Conservation (phyloP, 495 filamentous ascomycete species). For the Penicillium silybi region DNA sequence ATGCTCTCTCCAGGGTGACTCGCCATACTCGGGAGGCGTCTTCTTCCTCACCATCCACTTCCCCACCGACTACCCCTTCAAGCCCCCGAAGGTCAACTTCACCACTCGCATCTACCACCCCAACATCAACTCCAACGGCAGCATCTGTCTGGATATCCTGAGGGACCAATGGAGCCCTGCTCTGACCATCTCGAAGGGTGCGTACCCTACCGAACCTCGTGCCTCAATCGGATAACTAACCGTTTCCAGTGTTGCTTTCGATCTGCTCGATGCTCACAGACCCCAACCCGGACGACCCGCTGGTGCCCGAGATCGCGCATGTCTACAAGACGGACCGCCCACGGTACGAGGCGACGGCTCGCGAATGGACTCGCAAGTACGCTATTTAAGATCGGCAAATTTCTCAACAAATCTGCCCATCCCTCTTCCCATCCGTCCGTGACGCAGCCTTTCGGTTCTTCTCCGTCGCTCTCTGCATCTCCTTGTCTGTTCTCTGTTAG, state of each 20-base stretch:
- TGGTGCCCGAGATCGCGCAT: slow-evolving; percentile 97
- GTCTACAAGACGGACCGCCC: slow-evolving; percentile 99
- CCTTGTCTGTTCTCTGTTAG: slow-evolving; percentile 32
- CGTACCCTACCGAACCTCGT: slow-evolving; percentile 8
- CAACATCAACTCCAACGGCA: slow-evolving; percentile 99
- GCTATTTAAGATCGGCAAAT: slow-evolving; percentile 58
- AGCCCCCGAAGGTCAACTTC: slow-evolving; percentile 99
- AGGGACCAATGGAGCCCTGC: slow-evolving; percentile 99
- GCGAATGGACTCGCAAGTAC: slow-evolving; percentile 99
- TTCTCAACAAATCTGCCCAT: slow-evolving; percentile 21
- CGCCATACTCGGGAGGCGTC: slow-evolving; percentile 93
- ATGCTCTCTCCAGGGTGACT: slow-evolving; percentile 62
- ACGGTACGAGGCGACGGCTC: slow-evolving; percentile 91
- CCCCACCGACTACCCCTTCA: slow-evolving; percentile 99
- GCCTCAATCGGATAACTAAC: slow-evolving; percentile 14
- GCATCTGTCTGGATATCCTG: slow-evolving; percentile 96
- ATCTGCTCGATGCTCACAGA: slow-evolving; percentile 99
- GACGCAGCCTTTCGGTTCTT: slow-evolving; percentile 23
- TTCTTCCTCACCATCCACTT: slow-evolving; percentile 99
- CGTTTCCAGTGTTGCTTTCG: slow-evolving; percentile 74
- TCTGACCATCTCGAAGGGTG: slow-evolving; percentile 97
- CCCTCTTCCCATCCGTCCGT: neutral
- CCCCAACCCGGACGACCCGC: slow-evolving; percentile 96
- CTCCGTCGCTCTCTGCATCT: slow-evolving; percentile 30
- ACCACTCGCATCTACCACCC: slow-evolving; percentile 99